Base-by-base conservation (phyloP, 495 filamentous ascomycete genomes). In the Tuber aestivum region DNA sequence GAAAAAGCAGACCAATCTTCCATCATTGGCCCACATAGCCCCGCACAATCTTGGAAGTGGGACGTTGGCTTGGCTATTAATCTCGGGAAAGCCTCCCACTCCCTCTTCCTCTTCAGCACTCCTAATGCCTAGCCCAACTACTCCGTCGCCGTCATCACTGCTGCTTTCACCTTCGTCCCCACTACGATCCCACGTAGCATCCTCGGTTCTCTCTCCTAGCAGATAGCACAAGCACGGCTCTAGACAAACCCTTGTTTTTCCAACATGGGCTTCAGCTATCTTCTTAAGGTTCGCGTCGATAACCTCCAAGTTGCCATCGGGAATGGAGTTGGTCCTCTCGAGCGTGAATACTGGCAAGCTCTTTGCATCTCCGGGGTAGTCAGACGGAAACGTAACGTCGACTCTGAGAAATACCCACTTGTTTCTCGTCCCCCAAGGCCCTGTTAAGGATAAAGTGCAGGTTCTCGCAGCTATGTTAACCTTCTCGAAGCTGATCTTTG, bases 401-500 rank as follows among this genome's bases (percentile, higher is more conserved):
- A 92, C 88, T 83, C 93, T 92, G 78, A 97, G 85, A 83, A 92
- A 95, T 50, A 93, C 89, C 18, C 89, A 87, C 72, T 89, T 89
- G 3, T 86, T 86, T n/a, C 92, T 88, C 41, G 85, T 82, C 20
- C 92, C 93, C 94, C 94, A 97, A 12, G 94, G 94, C 0, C 94
- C 94, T 83, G 92, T 91, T 56, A 97, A 86, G 6, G 93, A 95
- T 41, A 95, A 89, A 7, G 88, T 89, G 18, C 91, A 86, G 21
- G 87, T 90, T 41, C 94, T 88, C 61, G 91, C 86, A 48, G 92
- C 89, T 81, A 95, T 90, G 83, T 97, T 88, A 65, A 97, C 92
- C n/a, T 91, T 89, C 61, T 97, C 94, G 84, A 94, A 96, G 70
- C 86, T 89, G 50, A 97, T 92, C 82, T 96, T 97, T 12, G 89